phyloP scores from a whole-genome alignment of 1,284 basidiomycete species.

The Butyriboletus appendiculatus region DNA sequence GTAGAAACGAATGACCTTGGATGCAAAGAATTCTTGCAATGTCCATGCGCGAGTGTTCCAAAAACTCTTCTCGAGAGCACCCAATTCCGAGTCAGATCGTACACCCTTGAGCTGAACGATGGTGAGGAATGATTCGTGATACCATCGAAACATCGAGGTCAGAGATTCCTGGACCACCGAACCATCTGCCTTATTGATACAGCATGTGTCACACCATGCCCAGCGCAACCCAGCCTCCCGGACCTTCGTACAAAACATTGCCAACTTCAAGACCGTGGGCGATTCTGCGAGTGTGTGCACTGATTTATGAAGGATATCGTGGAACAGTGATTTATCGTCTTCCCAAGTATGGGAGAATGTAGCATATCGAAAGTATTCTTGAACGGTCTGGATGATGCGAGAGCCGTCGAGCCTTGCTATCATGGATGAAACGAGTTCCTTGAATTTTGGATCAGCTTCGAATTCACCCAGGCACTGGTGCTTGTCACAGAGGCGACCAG shows the following conservation, averaged over 20 bases:
- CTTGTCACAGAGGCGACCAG: no score
- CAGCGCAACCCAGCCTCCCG: not conserved
- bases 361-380: conserved; percentile 16
- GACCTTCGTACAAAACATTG: no score
- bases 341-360: conserved; percentile 9
- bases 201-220: conserved; percentile 8
- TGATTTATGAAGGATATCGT: no score
- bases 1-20: conserved; percentile 7
- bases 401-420: no score
- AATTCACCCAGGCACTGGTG: no score
- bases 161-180: no score
- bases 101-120: not conserved
- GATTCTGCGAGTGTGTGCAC: not conserved
- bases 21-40: not conserved
- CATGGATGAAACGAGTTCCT: no score
- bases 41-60: not conserved
- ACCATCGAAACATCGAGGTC: not conserved
- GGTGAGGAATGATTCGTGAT: not conserved
- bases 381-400: not conserved
- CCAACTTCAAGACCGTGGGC: no score
- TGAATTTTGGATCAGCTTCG: no score
- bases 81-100: no score
- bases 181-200: not conserved
- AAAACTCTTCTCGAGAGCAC: not conserved
- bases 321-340: no score